Percentiles rank a stretch among this genome's conserved stretches.
Evolutionary conservation across 176 grass and related monocot species (phyloP).

Genomic region (Luzula sylvatica): DNA sequence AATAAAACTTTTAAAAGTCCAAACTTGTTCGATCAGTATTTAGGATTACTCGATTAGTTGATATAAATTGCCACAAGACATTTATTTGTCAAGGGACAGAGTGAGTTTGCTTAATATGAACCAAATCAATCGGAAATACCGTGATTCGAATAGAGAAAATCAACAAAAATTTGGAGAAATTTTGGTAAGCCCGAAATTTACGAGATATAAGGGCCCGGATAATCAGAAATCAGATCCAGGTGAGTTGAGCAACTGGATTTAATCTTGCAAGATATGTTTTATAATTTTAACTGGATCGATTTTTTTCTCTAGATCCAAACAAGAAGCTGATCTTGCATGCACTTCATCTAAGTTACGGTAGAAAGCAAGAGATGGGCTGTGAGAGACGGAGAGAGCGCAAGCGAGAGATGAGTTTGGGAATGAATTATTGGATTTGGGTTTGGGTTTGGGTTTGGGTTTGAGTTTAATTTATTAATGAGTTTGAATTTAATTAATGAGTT

Average conservation of each 20-base stretch:
- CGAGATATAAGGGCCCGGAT: slow-evolving; percentile 24
- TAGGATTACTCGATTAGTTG: too few relatives aligned
- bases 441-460: too few relatives aligned
- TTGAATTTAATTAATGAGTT: too few relatives aligned
- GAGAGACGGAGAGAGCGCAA: too few relatives aligned
- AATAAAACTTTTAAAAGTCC: too few relatives aligned
- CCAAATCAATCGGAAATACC: neutral
- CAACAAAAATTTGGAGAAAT: neutral
- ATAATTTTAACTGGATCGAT: slow-evolving; percentile 1
- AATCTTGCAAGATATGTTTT: slow-evolving; percentile 7
- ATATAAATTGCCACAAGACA: slow-evolving; percentile 23
- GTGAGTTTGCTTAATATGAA: slow-evolving; percentile 8
- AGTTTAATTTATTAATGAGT: too few relatives aligned
- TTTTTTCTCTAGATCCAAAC: slow-evolving; percentile 14
- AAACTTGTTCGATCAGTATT: too few relatives aligned
- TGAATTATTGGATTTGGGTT: too few relatives aligned
- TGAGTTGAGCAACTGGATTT: slow-evolving; percentile 19
- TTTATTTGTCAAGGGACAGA: slow-evolving; percentile 10
- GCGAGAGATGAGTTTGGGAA: too few relatives aligned
- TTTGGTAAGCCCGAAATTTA: neutral
- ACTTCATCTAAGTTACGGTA: neutral
- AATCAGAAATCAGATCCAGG: slow-evolving; percentile 22
- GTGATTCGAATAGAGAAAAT: neutral
- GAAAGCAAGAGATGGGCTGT: too few relatives aligned
- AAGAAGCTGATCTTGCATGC: slow-evolving; percentile 21